These are phyloP conservation scores for Geotrichum europaeum DNA, from an alignment of 1,139 yeast species.

Conservation along the genomic window DNA sequence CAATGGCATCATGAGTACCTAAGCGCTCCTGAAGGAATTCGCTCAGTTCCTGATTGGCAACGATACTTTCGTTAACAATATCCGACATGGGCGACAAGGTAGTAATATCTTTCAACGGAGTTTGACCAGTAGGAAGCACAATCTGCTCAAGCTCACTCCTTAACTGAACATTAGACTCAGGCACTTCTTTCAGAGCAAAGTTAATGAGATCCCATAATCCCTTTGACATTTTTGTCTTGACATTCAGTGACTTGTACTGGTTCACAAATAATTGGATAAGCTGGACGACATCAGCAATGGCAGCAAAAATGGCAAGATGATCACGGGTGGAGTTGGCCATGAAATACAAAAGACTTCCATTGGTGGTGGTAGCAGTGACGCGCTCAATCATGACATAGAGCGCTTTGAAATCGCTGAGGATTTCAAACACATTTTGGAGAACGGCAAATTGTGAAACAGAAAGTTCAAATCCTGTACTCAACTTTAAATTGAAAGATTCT, in stretches of 20 bases:
- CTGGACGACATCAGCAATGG: conserved; percentile 25
- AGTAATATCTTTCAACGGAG: conserved; percentile 23
- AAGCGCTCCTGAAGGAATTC: conserved; percentile 10
- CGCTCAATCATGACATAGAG: conserved; percentile 24
- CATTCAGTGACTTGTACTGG: conserved; percentile 23
- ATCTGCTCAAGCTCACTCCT: conserved; percentile 25
- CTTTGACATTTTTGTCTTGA: conserved; percentile 25
- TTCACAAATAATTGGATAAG: conserved; percentile 23
- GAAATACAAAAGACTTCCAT: conserved; percentile 22
- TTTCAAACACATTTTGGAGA: conserved; percentile 22
- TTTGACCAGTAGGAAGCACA: conserved; percentile 21
- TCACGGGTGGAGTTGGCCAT: conserved; percentile 26
- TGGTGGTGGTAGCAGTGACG: conserved; percentile 20
- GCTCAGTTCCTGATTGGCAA: conserved; percentile 8
- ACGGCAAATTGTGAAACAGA: conserved; percentile 24
- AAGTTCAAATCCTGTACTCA: conserved; percentile 11
- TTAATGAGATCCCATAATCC: conserved; percentile 27
- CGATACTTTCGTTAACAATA: conserved; percentile 9
- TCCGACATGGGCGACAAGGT: conserved; percentile 31
- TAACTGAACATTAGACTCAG: conserved; percentile 10
- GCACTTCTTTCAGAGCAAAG: conserved; percentile 20
- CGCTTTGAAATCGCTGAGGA: conserved; percentile 24
- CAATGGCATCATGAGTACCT: conserved; percentile 21
- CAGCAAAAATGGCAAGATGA: conserved; percentile 24
- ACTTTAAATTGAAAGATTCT: conserved; percentile 16